Evolutionary conservation across 768 basidiomycete genomes (phyloP), one percentile per base, ranked within the genome.

Genomic region (Lactifluus rugatus): DNA sequence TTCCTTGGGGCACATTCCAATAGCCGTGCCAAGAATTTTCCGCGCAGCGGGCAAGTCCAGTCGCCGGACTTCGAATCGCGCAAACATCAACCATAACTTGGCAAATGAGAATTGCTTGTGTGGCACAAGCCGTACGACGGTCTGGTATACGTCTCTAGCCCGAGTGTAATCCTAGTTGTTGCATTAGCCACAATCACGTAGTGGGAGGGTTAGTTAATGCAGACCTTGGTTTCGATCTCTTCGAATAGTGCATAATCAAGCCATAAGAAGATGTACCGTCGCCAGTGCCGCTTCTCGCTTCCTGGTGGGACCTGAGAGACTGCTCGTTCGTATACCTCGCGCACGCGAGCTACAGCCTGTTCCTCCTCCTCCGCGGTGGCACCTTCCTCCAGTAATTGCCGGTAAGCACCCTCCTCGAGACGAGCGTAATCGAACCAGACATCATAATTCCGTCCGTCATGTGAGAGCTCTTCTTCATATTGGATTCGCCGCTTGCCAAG

Each of bases 81-180:
- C 92, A 64, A 87, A 95, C 75, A 89, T 80, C 19, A 89, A 70
- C 96, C 96, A 99, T 11, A 98, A 74, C 72, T 99, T 99, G 3
- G 96, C 90, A 65, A 99, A 99, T 0, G 96, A 97, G 71, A 99
- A 99, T 58, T 85, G 82, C 68, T 95, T 95, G 70, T 99, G 95
- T 0, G 96, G 96, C 2, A 97, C 85, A 23, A 98, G 83, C 58
- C 80, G 79, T 53, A 95, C 72, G 6, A 87, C 91, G 0, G 93
- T 93, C 70, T 92, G 87, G 73, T 93, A 98, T 32, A 99, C 87
- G 66, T 97, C 89, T 50, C 93, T 81, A 25, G 91, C 79, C 2
- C 96, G 87, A 34, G 76, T 76, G 64, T 84, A 87, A 67, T 99
- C 94, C 87, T 95, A 61, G 0, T 53, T 32, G 16, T 5, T 21